Percentiles rank a stretch among this genome's conserved stretches.
Conservation (phyloP, 805 yeast species). For the Hanseniaspora vineae region DNA sequence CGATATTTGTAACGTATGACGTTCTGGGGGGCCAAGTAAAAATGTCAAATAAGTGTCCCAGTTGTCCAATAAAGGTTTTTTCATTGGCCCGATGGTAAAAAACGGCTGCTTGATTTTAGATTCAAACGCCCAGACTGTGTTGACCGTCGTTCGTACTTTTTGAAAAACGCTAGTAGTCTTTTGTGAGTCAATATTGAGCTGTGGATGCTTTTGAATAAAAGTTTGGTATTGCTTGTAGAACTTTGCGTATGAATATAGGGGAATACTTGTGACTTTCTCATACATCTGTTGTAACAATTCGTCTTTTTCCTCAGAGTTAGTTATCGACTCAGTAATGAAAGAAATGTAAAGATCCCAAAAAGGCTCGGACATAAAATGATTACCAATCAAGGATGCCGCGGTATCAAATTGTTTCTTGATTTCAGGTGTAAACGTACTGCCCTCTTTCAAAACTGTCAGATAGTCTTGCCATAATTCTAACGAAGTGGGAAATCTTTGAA, state of each 20-base stretch:
- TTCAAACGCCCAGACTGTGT: slow-evolving; percentile 62
- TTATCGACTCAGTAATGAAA: slow-evolving; percentile 32
- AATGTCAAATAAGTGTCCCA: slow-evolving; percentile 58
- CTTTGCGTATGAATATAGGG: slow-evolving; percentile 77
- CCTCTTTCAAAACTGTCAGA: slow-evolving; percentile 34
- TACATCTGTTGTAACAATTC: slow-evolving; percentile 26
- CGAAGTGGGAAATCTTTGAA: slow-evolving; percentile 41
- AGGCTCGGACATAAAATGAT: slow-evolving; percentile 62
- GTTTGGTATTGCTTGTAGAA: slow-evolving; percentile 43
- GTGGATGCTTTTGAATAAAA: slow-evolving; percentile 6
- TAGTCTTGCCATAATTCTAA: slow-evolving; percentile 62
- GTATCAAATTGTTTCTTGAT: slow-evolving; percentile 27
- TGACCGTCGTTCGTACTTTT: slow-evolving; percentile 33
- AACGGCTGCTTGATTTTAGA: slow-evolving; percentile 42
- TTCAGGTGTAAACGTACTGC: slow-evolving; percentile 23
- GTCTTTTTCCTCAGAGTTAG: slow-evolving; percentile 22
- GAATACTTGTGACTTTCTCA: slow-evolving; percentile 38
- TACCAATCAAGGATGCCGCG: slow-evolving; percentile 44
- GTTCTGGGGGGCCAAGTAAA: slow-evolving; percentile 27
- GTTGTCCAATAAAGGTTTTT: slow-evolving; percentile 29
- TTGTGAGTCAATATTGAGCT: not conserved
- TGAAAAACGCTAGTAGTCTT: not conserved
- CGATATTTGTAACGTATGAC: slow-evolving; percentile 15
- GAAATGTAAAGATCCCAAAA: slow-evolving; percentile 73
- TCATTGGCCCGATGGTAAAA: slow-evolving; percentile 38